Base-by-base conservation (phyloP, 139 green algal species). In the Chlorella vulgaris region DNA sequence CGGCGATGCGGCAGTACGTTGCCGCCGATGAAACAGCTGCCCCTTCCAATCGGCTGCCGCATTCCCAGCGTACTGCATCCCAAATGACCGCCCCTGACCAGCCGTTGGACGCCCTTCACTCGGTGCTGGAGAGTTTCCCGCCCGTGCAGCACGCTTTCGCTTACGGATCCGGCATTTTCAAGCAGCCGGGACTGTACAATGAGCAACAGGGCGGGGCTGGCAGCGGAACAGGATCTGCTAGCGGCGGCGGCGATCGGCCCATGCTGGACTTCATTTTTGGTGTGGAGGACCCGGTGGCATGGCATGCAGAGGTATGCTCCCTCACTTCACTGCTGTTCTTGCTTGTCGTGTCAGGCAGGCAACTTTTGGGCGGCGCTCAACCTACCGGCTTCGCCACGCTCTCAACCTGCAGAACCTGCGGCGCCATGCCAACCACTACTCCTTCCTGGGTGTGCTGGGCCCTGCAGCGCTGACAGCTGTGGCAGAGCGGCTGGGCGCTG, bases 221-320 rank as follows among this genome's bases (percentile, higher is more conserved):
- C 43, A 69, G 63, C 62, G 51, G 28, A 75, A 33, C 58, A 7
- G 58, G 47, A 28, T 38, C 13, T 42, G 53, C 36, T 19, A 55
- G 36, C 55, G 36, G 26, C 36, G 5, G 55, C 73, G 15, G 47
- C 22, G 5, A 68, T 24, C 69, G 63, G 3, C 91, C 94, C 0
- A 92, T 97, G 89, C 69, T 96, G 0, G 95, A 98, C 84, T 93
- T 95, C 28, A 91, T 98, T 5, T 88, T 98, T 31, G 91, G 86
- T 0, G 94, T 98, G 19, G 76, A 92, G 0, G 79, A 94, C 62
- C 88, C 93, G 4, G 18, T 73, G 4, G 63, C 76, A 0, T 97
- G 94, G 94, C 94, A 97, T 62, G 13, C 69, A 29, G 35, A 94
- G 89, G 91, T 94, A 18, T 36, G 28, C 18, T 35, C 4, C n/a